Evolutionary conservation across 139 green algal species (phyloP).

Genomic region (Pseudopediastrum boryanum): DNA sequence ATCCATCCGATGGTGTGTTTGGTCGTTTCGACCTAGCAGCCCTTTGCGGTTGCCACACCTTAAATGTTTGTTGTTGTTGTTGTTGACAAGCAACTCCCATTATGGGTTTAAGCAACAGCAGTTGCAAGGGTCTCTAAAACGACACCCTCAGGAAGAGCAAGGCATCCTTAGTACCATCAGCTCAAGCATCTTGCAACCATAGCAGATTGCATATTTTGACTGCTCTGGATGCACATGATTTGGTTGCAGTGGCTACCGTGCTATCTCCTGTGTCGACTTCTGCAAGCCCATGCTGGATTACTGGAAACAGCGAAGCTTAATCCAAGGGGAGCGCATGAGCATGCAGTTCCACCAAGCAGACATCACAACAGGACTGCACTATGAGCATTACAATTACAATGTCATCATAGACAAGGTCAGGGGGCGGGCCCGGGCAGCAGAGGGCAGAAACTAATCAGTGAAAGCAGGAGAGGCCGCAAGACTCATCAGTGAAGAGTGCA

Average conservation of each 20-base stretch:
- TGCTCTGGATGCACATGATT: neutral
- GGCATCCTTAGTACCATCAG: neutral
- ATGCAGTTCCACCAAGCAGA: slow-evolving; percentile 32
- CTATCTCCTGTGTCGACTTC: slow-evolving; percentile 23
- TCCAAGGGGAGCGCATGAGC: neutral
- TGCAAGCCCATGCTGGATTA: neutral
- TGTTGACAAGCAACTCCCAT: neutral
- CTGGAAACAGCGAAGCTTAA: neutral
- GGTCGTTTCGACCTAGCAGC: too few species aligned
- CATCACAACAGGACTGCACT: slow-evolving; percentile 13
- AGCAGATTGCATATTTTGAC: neutral
- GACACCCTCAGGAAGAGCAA: neutral
- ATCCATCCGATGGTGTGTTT: too few species aligned
- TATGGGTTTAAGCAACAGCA: neutral
- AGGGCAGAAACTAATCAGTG: neutral
- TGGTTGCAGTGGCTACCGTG: slow-evolving; percentile 27
- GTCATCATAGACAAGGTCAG: slow-evolving; percentile 33
- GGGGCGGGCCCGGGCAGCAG: too few species aligned
- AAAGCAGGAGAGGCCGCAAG: neutral
- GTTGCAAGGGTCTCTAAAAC: neutral
- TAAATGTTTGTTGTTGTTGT: too few species aligned
- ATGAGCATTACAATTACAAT: slow-evolving; percentile 27
- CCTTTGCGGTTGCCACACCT: too few species aligned
- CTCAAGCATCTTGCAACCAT: neutral
- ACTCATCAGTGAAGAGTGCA: neutral